Percentiles rank a stretch among this genome's conserved stretches.
Conservation (phyloP, 1,284 basidiomycete genomes). For the Ceratobasidium sp. region DNA sequence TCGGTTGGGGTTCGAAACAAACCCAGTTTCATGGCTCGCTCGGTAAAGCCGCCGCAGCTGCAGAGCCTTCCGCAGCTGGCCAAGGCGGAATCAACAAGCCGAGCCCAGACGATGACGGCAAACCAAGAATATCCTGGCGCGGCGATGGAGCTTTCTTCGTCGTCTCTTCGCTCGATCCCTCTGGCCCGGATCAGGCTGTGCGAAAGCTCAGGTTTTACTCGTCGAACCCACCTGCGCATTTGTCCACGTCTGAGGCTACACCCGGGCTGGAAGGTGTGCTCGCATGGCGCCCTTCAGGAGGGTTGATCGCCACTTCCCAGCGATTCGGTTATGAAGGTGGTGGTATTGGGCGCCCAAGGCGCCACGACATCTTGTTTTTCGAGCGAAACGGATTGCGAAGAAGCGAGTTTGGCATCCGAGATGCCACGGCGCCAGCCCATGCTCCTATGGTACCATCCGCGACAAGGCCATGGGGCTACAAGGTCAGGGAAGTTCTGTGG, state of each 20-base stretch:
- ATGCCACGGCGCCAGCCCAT: conserved; percentile 54
- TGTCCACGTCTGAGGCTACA: conserved; percentile 84
- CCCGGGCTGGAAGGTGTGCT: conserved; percentile 81
- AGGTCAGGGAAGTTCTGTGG: conserved; percentile 82
- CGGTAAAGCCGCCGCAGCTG: conserved; percentile 80
- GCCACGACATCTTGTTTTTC: conserved; percentile 92
- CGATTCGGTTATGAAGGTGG: conserved; percentile 78
- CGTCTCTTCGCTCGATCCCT: conserved; percentile 70
- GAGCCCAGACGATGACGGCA: conserved; percentile 74
- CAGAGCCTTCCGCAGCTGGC: conserved; percentile 59
- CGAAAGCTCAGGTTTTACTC: conserved; percentile 45
- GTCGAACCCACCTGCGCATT: conserved; percentile 71
- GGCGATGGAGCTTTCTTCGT: conserved; percentile 91
- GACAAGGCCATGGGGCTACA: conserved; percentile 62
- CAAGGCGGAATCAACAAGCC: conserved; percentile 53
- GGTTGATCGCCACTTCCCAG: conserved; percentile 83
- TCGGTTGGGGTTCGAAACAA: conserved; percentile 97
- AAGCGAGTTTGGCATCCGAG: conserved; percentile 82
- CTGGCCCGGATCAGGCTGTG: neutral
- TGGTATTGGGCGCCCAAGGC: conserved; percentile 68
- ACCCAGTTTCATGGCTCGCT: conserved; percentile 98
- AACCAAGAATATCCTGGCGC: conserved; percentile 87
- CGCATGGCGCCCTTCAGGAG: conserved; percentile 90
- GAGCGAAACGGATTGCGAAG: conserved; percentile 93
- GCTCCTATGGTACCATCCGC: conserved; percentile 47